These are phyloP conservation scores for Piper longum DNA, from an alignment of 164 flowering plant genomes.

Conservation along the genomic window DNA sequence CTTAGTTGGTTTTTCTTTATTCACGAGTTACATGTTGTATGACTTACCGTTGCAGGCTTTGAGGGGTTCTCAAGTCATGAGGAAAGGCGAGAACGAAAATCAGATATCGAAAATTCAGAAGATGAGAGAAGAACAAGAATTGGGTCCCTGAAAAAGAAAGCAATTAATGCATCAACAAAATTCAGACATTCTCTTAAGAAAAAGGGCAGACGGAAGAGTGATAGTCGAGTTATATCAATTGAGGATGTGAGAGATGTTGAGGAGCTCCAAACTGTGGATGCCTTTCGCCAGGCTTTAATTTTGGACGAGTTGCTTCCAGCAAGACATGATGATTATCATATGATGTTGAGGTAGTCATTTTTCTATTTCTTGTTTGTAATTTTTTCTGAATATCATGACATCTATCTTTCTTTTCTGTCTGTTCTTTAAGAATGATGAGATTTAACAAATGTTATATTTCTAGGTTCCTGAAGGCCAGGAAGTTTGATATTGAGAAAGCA, in stretches of 20 bases:
- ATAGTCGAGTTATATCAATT: constrained; percentile 52
- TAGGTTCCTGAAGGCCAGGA: constrained; percentile 86
- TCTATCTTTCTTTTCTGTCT: not conserved
- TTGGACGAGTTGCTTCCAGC: constrained; percentile 85
- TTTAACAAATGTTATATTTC: not conserved
- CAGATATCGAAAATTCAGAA: constrained; percentile 46
- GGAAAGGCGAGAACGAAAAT: constrained; percentile 12
- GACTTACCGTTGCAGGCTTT: constrained; percentile 14
- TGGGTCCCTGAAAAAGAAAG: constrained; percentile 64
- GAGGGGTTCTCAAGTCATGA: constrained; percentile 10
- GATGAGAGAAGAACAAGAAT: constrained; percentile 67
- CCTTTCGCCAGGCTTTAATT: constrained; percentile 80
- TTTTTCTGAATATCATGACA: not conserved
- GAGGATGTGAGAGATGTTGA: constrained; percentile 72
- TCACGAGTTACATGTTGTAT: not conserved
- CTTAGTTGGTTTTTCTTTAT: not conserved
- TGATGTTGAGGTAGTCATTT: constrained; percentile 56
- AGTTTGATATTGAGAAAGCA: constrained; percentile 75
- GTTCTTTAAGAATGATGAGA: not conserved
- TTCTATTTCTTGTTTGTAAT: too few species aligned
- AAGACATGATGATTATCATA: constrained; percentile 81
- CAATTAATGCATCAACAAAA: constrained; percentile 67
- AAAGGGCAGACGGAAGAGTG: constrained; percentile 36
- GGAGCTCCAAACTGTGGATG: constrained; percentile 81
- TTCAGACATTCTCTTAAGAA: constrained; percentile 61